Base-by-base conservation (phyloP, 2,329 filamentous ascomycete genomes). In the Xylariaceae sp. region DNA sequence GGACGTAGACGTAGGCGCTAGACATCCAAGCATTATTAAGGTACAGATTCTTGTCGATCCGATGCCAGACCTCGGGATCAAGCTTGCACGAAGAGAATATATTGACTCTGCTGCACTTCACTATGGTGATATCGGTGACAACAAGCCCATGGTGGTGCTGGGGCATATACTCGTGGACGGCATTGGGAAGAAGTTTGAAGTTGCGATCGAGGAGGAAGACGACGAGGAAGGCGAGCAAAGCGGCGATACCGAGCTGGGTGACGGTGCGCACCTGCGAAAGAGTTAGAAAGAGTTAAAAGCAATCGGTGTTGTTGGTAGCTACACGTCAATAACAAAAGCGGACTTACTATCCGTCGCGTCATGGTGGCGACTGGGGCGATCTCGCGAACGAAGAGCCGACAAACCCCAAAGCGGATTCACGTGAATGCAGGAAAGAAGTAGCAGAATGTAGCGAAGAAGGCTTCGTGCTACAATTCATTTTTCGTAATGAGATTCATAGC, bases 21-120 rank as follows among this genome's bases (percentile, higher is more conserved):
- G 83, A 82, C 41, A 88, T 78, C 83, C 89, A 89, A 48, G 84
- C 81, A 55, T 80, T 82, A 57, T 83, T 83, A 16, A 96, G 80
- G 68, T 90, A 94, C 0, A 96, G 79, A 67, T 96, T 90, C 73
- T 96, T 96, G 61, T 95, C 88, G 58, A 96, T 77, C 46, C 88
- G 86, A 63, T 89, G 85, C 92, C 92, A 96, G 58, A 73, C 67
- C 53, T 81, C 76, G 41, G 83, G 63, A 65, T 94, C 86, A 58
- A 94, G 80, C 58, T 84, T 84, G 74, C 89, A 95, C 42, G 80
- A 86, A 3, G 87, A 86, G 54, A 92, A 86, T 29, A 81, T 67
- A 67, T 92, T 94, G 49, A 94, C 64, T 12, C 79, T 79, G 8
- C 87, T 89, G 72, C 92, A 96, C 48, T 80, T 86, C 16, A 82